Evolutionary conservation across 495 filamentous ascomycete species (phyloP), one percentile per base, ranked within the genome.

Genomic region (Trichoderma parareesei): DNA sequence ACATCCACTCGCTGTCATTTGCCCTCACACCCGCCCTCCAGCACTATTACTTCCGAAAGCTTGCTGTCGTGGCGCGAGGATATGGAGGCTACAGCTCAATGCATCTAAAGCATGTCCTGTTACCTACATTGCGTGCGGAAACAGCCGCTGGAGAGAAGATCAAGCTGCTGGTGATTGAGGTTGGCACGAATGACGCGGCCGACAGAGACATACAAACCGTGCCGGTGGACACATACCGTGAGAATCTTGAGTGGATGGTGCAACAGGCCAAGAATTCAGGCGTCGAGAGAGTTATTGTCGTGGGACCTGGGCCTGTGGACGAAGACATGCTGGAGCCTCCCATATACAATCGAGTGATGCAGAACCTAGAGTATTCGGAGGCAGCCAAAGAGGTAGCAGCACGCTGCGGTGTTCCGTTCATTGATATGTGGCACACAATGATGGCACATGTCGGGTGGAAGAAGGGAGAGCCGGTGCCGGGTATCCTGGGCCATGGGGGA

Each of bases 61-160:
- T 57, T 3, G 8, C 53, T 14, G 53, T 57, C 1, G 53, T 57
- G 8, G 53, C 53, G 53, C 20, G 53, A 14, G 53, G 53, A 57
- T 57, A 57, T 57, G 53, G 53, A 35, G 53, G 53, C 53, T 57
- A 57, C 33, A 57, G 53, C 53, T 57, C 53, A 13, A 57, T 57
- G 33, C 53, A 57, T 57, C 20, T 57, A n/a, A 57, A 57, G 27
- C 53, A 57, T 37, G 53, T 37, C 14, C 27, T 57, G 53, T 27
- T 57, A 27, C 53, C 53, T 1, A 57, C 53, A 1, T 57, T 57
- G 53, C 27, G 53, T 16, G 53, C 53, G 4, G 53, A 57, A 16
- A 57, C 53, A 11, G 53, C 53, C 13, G 53, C 53, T 13, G 53
- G 53, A 37, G 53, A 57, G 9, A 37, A 33, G 8, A 57, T 57